phyloP scores from a whole-genome alignment of 2,329 filamentous ascomycete genomes.

The Neurospora sp. region DNA sequence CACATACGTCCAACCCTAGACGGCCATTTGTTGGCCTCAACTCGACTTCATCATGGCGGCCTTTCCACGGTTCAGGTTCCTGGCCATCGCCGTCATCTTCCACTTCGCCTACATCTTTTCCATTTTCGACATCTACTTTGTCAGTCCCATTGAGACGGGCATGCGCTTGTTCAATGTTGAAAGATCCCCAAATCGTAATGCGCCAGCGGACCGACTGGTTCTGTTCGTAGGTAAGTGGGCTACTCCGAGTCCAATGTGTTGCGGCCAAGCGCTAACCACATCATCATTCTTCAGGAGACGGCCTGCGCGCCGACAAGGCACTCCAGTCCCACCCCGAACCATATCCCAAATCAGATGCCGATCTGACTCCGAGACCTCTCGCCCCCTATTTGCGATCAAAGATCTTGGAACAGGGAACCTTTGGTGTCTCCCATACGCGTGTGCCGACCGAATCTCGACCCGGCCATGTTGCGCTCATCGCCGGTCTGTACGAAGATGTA shows the following conservation, averaged over 20 bases:
- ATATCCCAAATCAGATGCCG: conserved; percentile 54
- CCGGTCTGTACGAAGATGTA: conserved; percentile 94
- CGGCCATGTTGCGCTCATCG: conserved; percentile 93
- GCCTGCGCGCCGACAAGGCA: conserved; percentile 92
- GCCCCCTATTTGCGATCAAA: conserved; percentile 86
- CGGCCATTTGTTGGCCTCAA: background rate
- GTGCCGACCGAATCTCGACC: conserved; percentile 95
- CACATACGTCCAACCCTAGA: background rate
- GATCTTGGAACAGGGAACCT: conserved; percentile 82
- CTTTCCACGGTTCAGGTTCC: conserved; percentile 63
- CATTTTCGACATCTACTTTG: conserved; percentile 98
- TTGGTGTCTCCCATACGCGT: conserved; percentile 92
- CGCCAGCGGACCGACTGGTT: conserved; percentile 82
- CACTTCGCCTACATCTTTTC: conserved; percentile 90
- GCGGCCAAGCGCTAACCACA: background rate
- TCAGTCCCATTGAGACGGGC: conserved; percentile 91
- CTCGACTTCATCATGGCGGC: conserved; percentile 37
- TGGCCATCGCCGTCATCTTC: conserved; percentile 82
- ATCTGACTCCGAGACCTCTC: conserved; percentile 65
- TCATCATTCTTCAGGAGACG: conserved; percentile 52
- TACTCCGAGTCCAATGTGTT: conserved; percentile 2
- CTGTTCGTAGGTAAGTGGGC: conserved; percentile 72
- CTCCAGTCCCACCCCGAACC: conserved; percentile 91
- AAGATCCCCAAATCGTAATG: conserved; percentile 44
- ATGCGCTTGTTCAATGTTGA: conserved; percentile 76